phyloP scores from a whole-genome alignment of 352 stramenopile species.

The Phytopythium sindhum region DNA sequence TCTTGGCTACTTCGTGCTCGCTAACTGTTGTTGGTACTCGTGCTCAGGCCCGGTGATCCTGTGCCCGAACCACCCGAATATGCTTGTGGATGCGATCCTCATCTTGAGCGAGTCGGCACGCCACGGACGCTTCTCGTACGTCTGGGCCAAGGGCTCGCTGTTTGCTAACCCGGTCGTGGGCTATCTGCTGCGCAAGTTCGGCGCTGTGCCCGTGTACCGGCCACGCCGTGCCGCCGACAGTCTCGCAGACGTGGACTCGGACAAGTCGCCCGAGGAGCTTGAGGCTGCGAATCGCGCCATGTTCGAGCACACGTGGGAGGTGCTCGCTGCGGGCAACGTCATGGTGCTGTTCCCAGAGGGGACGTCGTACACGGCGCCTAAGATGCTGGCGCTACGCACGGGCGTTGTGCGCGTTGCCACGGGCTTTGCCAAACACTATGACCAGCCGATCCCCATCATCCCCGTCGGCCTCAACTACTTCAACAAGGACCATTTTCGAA shows the following conservation, averaged over 20 bases:
- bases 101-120: constrained; percentile 66
- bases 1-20: neutral
- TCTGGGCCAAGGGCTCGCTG: constrained; percentile 75
- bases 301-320: constrained; percentile 73
- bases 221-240: constrained; percentile 35
- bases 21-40: neutral
- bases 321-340: constrained; percentile 52
- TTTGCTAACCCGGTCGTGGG: constrained; percentile 51
- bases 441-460: constrained; percentile 66
- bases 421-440: constrained; percentile 66
- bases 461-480: constrained; percentile 78
- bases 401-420: constrained; percentile 70
- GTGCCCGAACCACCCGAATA: constrained; percentile 81
- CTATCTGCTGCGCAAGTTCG: constrained; percentile 45
- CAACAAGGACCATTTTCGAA: constrained; percentile 79
- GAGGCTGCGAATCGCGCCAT: constrained; percentile 57
- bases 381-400: constrained; percentile 74
- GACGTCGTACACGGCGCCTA: constrained; percentile 75
- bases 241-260: constrained; percentile 62
- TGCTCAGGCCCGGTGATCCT: constrained; percentile 60
- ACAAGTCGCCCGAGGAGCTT: constrained; percentile 59
- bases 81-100: constrained; percentile 76
- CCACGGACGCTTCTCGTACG: constrained; percentile 54
- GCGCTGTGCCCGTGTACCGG: constrained; percentile 65
- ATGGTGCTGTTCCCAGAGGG: constrained; percentile 81